Base-by-base conservation (phyloP, 495 filamentous ascomycete genomes). In the Daldinia decipiens region DNA sequence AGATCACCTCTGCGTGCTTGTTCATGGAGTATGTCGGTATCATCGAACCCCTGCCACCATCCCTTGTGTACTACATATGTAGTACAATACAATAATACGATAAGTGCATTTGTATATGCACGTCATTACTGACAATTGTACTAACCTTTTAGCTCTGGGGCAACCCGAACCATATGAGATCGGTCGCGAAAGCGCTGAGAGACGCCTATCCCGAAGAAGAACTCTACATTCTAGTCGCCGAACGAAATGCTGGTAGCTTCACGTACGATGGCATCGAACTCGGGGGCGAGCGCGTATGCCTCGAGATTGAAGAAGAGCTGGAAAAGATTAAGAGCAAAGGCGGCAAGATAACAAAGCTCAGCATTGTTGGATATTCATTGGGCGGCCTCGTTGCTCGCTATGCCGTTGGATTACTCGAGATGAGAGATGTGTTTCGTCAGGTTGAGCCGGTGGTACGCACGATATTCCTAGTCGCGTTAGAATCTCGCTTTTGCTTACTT, bases 191-290 rank as follows among this genome's bases (percentile, higher is more conserved):
- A 34, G 82, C 88, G 11, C 81, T 98, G 5, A 87, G 88, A 66
- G 85, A 86, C 13, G 83, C 87, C 72, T 82, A 93, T 76, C 79
- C 87, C 17, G 85, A 88, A 69, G 87, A 91, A 7, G 70, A 83
- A 31, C 77, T 98, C 5, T 85, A 94, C 76, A 87, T 97, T 59
- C 85, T 97, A 26, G 82, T 90, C 32, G 86, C 90, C 4, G 91
- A 94, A 80, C 86, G 89, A 62, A 98, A 98, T 78, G 83, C 87
- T 59, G 93, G 93, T 5, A 90, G 82, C 65, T 92, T 90, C 79
- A 98, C 95, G 24, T 98, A 98, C 79, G 95, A 98, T 80, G 95
- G 95, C 58, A 93, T 98, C 75, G 94, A 98, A 72, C 82, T 90
- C 8, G 92, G 94, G 62, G 95, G 92, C 63, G 95, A 98, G 83